Evolutionary conservation across 2,329 filamentous ascomycete genomes (phyloP).

Genomic region (Colletotrichum scovillei): DNA sequence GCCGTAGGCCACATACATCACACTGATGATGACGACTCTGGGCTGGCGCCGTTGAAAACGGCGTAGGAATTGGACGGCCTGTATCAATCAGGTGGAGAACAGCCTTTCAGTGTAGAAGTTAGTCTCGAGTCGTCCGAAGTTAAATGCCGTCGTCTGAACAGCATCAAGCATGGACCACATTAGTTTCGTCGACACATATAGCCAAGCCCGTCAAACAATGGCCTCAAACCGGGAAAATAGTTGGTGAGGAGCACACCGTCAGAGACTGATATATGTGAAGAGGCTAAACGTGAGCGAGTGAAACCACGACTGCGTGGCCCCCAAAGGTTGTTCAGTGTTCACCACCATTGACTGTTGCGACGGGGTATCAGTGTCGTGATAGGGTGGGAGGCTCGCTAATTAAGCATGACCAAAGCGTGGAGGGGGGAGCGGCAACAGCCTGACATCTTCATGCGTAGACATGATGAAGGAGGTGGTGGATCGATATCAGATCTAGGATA

Average conservation of each 20-base stretch:
- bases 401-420: constrained; percentile 11
- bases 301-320: constrained; percentile 19
- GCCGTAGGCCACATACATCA: neutral
- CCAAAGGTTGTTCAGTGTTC: neutral
- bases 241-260: constrained; percentile 8
- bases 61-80: constrained; percentile 3
- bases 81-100: constrained; percentile 8
- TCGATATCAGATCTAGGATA: constrained; percentile 10
- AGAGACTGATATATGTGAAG: constrained; percentile 3
- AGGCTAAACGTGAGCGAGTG: neutral
- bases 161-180: constrained; percentile 11
- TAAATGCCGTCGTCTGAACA: constrained; percentile 25
- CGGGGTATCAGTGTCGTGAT: neutral
- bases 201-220: constrained; percentile 19
- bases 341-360: neutral
- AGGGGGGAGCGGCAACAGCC: constrained; percentile 14
- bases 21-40: neutral
- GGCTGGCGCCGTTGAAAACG: neutral
- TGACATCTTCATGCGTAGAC: constrained; percentile 25
- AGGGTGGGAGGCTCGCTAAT: constrained; percentile 3
- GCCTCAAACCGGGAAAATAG: constrained; percentile 15
- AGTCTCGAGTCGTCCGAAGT: constrained; percentile 26
- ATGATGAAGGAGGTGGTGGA: constrained; percentile 21
- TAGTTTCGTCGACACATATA: constrained; percentile 12
- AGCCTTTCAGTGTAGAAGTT: constrained; percentile 9